Evolutionary conservation across 2,329 filamentous ascomycete genomes (phyloP), one percentile per base, ranked within the genome.

Genomic region (Xylaria sp.): DNA sequence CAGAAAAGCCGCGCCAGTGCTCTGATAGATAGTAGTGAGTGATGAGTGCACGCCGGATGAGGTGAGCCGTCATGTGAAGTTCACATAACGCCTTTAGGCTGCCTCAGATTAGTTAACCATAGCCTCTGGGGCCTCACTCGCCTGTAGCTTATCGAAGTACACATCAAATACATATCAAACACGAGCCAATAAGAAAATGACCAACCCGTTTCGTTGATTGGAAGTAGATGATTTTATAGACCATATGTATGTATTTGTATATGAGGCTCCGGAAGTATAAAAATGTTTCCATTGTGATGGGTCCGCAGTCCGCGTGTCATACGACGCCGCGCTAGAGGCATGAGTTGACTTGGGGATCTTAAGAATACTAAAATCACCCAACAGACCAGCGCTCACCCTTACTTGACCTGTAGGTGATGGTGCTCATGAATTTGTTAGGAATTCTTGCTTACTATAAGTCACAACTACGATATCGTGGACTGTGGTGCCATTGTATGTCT

Each of bases 311-410:
- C 28, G 28, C 28, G 28, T 28, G 28, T 28, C 28, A 28, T 60
- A 59, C 15, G 6, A 60, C 9, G 23, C 13, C 13, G 15, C 34
- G 44, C 50, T 20, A 8, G 60, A 39, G 34, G 32, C 58, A 57
- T 57, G 15, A 28, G 39, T 52, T 32, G 18, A 23, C 34, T 28
- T 28, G 28, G 20, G 28, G 60, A 28, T 9, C 48, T 37, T 12
- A 52, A 39, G 25, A 18, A 39, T 37, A 12, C 34, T 20, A n/a
- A 25, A 4, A 20, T 9, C 6, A 10, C 10, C 32, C n/a, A 63
- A 18, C 62, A 59, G 37, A 44, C 7, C 52, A 52, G 46, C 55
- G 58, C 23, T 63, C 58, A 44, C 32, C 39, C 50, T 59, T 41
- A 44, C 25, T 39, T 20, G 23, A 28, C 52, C 28, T 28, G 37